These are phyloP conservation scores for Gnaphalium uliginosum DNA, from an alignment of 129 eudicot genomes.

Conservation along the genomic window DNA sequence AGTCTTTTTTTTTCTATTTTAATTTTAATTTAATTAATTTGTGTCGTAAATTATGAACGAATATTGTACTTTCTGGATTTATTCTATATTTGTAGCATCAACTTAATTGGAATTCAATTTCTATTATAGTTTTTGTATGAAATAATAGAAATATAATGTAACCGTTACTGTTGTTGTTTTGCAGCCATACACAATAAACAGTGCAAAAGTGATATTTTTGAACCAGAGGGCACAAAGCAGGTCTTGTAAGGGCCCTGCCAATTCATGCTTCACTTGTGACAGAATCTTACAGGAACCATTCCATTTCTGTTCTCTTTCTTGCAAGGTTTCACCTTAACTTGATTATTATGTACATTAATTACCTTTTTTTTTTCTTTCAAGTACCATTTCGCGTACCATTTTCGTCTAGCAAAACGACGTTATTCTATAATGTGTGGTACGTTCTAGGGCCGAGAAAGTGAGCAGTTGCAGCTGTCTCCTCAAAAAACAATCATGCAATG, in stretches of 20 bases:
- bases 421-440: conserved; percentile 4
- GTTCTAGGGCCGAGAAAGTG: too few species aligned
- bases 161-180: neutral
- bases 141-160: neutral
- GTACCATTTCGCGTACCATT: neutral
- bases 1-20: neutral
- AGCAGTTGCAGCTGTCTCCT: neutral
- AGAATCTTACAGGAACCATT: conserved; percentile 84
- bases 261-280: conserved; percentile 77
- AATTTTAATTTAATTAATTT: neutral
- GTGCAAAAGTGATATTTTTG: conserved; percentile 90
- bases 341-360: neutral
- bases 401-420: neutral
- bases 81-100: neutral
- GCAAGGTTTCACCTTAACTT: conserved; percentile 59
- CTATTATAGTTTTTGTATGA: neutral
- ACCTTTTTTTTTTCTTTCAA: neutral
- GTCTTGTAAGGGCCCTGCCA: conserved; percentile 62
- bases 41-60: conserved; percentile 6
- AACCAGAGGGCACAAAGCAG: conserved; percentile 76
- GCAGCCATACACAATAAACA: conserved; percentile 90
- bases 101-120: too few species aligned
- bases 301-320: conserved; percentile 80
- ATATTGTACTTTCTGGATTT: conserved; percentile 22
- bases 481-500: too few species aligned